Conservation (phyloP, 257 asterid species). For the Nicotiana obtusifolia region DNA sequence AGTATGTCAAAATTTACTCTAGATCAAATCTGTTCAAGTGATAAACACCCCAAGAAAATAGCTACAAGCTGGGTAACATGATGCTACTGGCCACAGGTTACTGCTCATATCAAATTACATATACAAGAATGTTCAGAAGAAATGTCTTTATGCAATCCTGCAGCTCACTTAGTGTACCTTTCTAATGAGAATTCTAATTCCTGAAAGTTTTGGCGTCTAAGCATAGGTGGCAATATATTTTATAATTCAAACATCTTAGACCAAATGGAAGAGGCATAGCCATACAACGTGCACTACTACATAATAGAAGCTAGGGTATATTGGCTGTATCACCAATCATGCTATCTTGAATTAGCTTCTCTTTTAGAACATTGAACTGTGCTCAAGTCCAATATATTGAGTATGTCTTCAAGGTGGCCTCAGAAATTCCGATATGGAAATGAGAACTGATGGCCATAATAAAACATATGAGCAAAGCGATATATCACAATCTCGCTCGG, state of each 20-base stretch:
- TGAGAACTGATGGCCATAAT: too few relatives aligned
- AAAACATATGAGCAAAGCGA: too few relatives aligned
- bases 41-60: background rate
- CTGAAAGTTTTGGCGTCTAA: background rate
- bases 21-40: background rate
- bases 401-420: too few relatives aligned
- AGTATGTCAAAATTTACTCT: background rate
- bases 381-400: too few relatives aligned
- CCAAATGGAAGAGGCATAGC: background rate
- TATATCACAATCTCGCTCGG: too few relatives aligned
- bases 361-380: too few relatives aligned
- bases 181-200: too few relatives aligned
- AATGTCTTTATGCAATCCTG: background rate
- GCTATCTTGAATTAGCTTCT: too few relatives aligned
- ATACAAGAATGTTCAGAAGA: background rate
- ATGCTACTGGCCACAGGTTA: background rate
- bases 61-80: background rate
- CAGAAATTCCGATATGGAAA: too few relatives aligned
- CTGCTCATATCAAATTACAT: background rate
- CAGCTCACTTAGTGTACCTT: background rate
- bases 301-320: too few relatives aligned
- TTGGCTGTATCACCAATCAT: too few relatives aligned
- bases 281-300: too few relatives aligned
- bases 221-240: background rate
- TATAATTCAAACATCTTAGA: background rate